Evolutionary conservation across 1,139 yeast genomes (phyloP), one percentile per base, ranked within the genome.

Genomic region (Lodderomyces beijingensis): DNA sequence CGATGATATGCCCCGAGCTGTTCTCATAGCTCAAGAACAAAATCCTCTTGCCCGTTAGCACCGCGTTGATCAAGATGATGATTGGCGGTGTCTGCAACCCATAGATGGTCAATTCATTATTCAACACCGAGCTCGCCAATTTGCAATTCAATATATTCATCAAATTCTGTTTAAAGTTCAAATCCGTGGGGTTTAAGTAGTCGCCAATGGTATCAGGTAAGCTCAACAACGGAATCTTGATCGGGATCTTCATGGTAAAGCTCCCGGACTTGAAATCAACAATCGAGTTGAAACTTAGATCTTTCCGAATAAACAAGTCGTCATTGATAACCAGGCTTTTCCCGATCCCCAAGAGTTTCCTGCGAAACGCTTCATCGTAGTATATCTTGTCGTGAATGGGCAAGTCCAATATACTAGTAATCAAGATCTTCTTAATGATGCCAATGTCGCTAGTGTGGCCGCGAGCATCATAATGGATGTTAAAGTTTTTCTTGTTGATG

Each of bases 81-180:
- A 77, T 63, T 1, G 81, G 74, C 1, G 83, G 84, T 0, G 84
- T 77, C 34, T 64, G 68, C 10, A 70, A 52, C 0, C 83, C 83
- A 51, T 74, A 76, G 10, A 74, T 69, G 3, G 74, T 65, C 38
- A 69, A 51, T 37, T 68, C 74, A 39, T 57, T 57, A 40, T 60
- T 55, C 38, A 54, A 52, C 32, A 51, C 44, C 1, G 46, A 40
- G 1, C 66, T 47, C 3, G 55, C 55, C 31, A 68, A 45, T 32
- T 56, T 59, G 5, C 70, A 57, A 29, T 51, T 54, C 31, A 67
- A 50, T n/a, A 68, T 41, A 28, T 58, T 59, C 37, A 65, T 64
- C 33, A 68, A 53, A 38, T 59, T 64, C 8, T 68, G 62, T 39
- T 63, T 65, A 44, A 68, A 65, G 41, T 65, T 65, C 37, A 66